Percentiles rank a stretch among this genome's conserved stretches.
Conservation (phyloP, 2,329 filamentous ascomycete species). For the Fusarium tanahbumbuense region DNA sequence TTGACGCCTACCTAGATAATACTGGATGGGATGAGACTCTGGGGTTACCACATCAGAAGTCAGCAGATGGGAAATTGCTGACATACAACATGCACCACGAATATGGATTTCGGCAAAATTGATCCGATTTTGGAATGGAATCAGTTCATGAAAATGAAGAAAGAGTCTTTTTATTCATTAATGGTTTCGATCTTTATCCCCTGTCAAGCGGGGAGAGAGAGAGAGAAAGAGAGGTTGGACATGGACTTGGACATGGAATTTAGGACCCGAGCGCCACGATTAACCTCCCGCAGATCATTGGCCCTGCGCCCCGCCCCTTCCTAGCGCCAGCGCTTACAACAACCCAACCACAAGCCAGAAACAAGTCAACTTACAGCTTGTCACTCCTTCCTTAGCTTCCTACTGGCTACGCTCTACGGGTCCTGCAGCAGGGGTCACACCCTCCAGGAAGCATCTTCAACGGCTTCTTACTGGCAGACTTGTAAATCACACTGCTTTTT, state of each 20-base stretch:
- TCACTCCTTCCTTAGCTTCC: conserved; percentile 21
- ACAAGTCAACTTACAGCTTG: conserved; percentile 5
- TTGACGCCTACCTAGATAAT: conserved; percentile 18
- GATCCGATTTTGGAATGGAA: conserved; percentile 31
- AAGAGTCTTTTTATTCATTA: background rate
- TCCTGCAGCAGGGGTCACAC: conserved; percentile 40
- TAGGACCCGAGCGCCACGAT: conserved; percentile 2
- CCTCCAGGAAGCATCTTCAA: conserved; percentile 38
- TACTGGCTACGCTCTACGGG: conserved; percentile 34
- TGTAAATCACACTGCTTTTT: conserved; percentile 45
- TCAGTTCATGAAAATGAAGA: conserved; percentile 26
- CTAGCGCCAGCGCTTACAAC: conserved; percentile 46
- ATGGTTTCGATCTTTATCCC: background rate
- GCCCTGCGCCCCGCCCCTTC: conserved; percentile 20
- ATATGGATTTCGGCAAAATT: conserved; percentile 21
- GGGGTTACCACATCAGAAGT: conserved; percentile 8
- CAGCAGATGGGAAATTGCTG: conserved; percentile 26
- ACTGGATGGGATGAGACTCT: conserved; percentile 3
- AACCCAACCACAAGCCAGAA: conserved; percentile 7
- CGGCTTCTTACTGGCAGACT: conserved; percentile 44
- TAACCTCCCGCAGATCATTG: conserved; percentile 26
- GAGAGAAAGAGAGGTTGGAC: background rate
- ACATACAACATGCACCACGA: background rate
- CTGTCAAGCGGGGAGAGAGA: background rate
- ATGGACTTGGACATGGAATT: background rate